Conservation (phyloP, 305 asterid species). For the Vinca major region DNA sequence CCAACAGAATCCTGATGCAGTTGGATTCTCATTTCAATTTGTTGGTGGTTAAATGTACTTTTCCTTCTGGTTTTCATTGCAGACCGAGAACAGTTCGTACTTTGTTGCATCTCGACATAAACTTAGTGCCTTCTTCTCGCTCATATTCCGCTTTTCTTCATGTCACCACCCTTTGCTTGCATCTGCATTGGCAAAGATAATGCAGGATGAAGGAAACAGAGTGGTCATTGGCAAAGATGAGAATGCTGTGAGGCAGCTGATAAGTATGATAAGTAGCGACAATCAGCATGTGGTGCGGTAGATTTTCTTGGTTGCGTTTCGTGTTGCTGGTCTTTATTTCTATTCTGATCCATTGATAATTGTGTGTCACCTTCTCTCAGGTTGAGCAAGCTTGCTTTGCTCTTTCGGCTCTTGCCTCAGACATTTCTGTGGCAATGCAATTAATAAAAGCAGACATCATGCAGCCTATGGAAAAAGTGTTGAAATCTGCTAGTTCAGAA, state of each 20-base stretch:
- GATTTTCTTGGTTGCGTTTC: slow-evolving; percentile 15
- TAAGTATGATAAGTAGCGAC: slow-evolving; percentile 98
- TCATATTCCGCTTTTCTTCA: slow-evolving; percentile 96
- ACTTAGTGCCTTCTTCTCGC: slow-evolving; percentile 97
- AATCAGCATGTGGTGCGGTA: slow-evolving; percentile 92
- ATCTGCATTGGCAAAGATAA: slow-evolving; percentile 94
- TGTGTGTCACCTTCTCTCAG: slow-evolving; percentile 31
- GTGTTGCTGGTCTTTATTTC: slow-evolving; percentile 12
- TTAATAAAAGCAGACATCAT: slow-evolving; percentile 85
- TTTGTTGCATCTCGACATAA: slow-evolving; percentile 93
- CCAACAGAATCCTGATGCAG: slow-evolving; percentile 16
- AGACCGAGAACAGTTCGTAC: slow-evolving; percentile 96
- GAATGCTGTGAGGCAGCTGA: slow-evolving; percentile 96
- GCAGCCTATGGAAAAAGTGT: slow-evolving; percentile 93
- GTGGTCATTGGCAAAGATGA: slow-evolving; percentile 95
- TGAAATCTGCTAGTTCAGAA: slow-evolving; percentile 68
- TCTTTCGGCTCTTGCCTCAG: slow-evolving; percentile 89
- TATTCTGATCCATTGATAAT: slow-evolving; percentile 15
- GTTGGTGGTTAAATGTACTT: slow-evolving; percentile 17
- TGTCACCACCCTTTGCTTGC: slow-evolving; percentile 99
- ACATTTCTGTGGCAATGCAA: slow-evolving; percentile 84
- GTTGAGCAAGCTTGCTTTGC: slow-evolving; percentile 99
- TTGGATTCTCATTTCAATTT: slow-evolving; percentile 3
- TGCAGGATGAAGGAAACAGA: slow-evolving; percentile 91
- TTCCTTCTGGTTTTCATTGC: slow-evolving; percentile 29